Evolutionary conservation across 2,329 filamentous ascomycete genomes (phyloP), one percentile per base, ranked within the genome.

Genomic region (Sarocladium strictum): DNA sequence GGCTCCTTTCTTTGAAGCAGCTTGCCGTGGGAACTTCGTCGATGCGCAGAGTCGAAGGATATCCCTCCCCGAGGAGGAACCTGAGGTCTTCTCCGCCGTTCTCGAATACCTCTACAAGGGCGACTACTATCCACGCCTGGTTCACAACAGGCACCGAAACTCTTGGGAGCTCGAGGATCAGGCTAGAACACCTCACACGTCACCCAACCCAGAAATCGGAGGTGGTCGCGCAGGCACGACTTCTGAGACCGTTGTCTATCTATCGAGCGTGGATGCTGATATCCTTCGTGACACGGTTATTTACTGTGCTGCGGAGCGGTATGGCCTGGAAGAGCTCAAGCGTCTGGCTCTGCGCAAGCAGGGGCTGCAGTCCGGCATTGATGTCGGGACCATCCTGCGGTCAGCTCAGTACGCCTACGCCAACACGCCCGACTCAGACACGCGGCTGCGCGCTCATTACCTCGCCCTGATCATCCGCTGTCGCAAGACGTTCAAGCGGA

Each of bases 41-140:
- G 86, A 88, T 68, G 80, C 74, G 76, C 84, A 80, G 85, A 89
- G 77, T 82, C 89, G 83, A 83, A 90, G 83, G 72, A 86, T 83
- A 77, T 88, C 78, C 77, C 87, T 81, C 66, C 78, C 77, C 60
- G 77, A 83, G 65, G 87, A 89, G 80, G 90, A 96, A 77, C 90
- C 92, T 63, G 91, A 96, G 78, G 83, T 95, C 71, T 89, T 97
- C 73, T 95, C 90, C 69, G 92, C 88, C 66, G 79, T 97, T 65
- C 90, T 97, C 76, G 92, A 97, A 77, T 97, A 92, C 72, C 84
- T 97, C 62, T 97, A 97, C 86, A 96, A 95, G 78, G 90, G 89
- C 62, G 91, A 96, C 80, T 96, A 96, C 76, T 94, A 89, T 72
- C 92, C 92, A 55, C 89, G 90, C 71, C 80, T 97, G 75, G 68